Evolutionary conservation across 73 alveolate species (phyloP), one percentile per base, ranked within the genome.

Genomic region (Paramecium tetraurelia): DNA sequence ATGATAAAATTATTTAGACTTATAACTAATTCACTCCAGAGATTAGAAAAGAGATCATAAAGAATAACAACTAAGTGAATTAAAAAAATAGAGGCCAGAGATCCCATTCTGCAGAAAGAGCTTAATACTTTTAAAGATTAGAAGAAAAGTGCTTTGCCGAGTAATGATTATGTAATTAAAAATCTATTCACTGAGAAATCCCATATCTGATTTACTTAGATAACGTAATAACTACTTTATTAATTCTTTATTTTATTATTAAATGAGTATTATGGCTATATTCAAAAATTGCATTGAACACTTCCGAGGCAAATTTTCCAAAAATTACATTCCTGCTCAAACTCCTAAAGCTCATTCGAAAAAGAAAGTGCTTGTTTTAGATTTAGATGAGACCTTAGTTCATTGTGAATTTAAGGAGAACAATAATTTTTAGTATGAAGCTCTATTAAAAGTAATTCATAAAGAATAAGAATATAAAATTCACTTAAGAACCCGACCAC

Each of bases 361-460:
- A 80, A 43, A 80, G 24, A 80, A 44, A 21, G 57, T 63, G 29
- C 44, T 80, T 16, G 77, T 80, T 10, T 80, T 80, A 80, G 90
- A 80, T 80, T 35, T 80, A 41, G 90, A 80, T 44, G 90, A 80
- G 48, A 44, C 89, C 27, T 41, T 76, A 41, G 89, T 76, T 76
- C 89, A 76, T 76, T 76, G 89, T 41, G 89, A 76, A 21, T 76
- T 76, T 41, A 76, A 43, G 48, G 89, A 76, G 22, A 76, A 76
- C 18, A 7, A 35, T 16, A 76, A 76, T 41, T 76, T 76, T 38
- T 12, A 76, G n/a, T 21, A 76, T 41, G 89, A 76, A 41, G 43
- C 89, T 38, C 10, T 38, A 41, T 40, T 76, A 10, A 29, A 76
- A 40, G 89, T 76, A 6, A 76, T 76, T 9, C 89, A 76, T 76